Conservation (phyloP, 1,139 yeast genomes). For the Candida gigantensis region DNA sequence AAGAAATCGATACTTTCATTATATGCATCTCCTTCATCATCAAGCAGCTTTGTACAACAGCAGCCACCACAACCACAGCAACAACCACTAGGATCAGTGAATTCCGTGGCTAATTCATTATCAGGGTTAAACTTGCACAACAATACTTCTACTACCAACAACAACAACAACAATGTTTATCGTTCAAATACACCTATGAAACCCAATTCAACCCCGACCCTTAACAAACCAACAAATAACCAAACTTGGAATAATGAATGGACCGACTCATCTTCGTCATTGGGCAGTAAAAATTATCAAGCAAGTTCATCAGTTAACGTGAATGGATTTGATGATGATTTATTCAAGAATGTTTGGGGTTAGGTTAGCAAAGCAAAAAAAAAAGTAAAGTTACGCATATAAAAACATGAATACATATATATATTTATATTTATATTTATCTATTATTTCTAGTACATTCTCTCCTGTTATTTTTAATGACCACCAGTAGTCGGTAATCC, state of each 20-base stretch:
- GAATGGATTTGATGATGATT: conserved; percentile 40
- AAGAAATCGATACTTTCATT: conserved; percentile 88
- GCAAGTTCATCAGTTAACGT: conserved; percentile 5
- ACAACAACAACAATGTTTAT: neutral
- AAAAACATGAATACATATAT: conserved; percentile 3
- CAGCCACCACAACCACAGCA: conserved; percentile 20
- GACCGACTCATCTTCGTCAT: conserved; percentile 26
- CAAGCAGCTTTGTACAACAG: conserved; percentile 32
- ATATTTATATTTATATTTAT: conserved; percentile 1
- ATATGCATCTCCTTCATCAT: conserved; percentile 68
- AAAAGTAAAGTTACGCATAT: no score
- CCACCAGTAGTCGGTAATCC: conserved; percentile 94
- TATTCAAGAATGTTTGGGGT: conserved; percentile 62
- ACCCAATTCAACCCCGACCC: conserved; percentile 7
- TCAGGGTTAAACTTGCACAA: conserved; percentile 34
- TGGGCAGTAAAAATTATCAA: neutral
- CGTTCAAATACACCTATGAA: neutral
- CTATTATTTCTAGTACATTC: neutral
- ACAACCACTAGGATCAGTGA: conserved; percentile 11
- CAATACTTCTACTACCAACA: conserved; percentile 3
- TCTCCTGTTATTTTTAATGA: conserved; percentile 39
- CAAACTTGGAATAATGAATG: conserved; percentile 39
- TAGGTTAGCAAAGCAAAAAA: no score
- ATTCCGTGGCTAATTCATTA: conserved; percentile 34
- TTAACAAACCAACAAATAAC: conserved; percentile 2